Evolutionary conservation across 805 yeast genomes (phyloP).

Genomic region (Starmerella sp.): DNA sequence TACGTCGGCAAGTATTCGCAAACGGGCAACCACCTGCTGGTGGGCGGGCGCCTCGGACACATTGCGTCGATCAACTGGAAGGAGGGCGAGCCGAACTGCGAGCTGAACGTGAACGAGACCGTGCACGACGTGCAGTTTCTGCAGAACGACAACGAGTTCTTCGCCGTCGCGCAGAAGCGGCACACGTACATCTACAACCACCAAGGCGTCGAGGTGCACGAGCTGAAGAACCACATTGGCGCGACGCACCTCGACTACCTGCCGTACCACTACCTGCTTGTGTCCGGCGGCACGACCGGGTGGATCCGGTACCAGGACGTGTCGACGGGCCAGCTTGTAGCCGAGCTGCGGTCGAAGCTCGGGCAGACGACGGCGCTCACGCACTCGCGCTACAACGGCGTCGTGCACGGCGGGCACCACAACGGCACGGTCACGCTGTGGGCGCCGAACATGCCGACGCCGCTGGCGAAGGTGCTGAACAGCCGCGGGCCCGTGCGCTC

Average conservation of each 20-base stretch:
- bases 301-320: constrained; percentile 88
- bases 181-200: constrained; percentile 86
- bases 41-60: constrained; percentile 90
- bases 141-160: constrained; percentile 74
- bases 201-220: constrained; percentile 82
- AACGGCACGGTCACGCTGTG: constrained; percentile 88
- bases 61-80: constrained; percentile 95
- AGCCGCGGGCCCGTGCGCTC: constrained; percentile 82
- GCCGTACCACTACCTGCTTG: constrained; percentile 83
- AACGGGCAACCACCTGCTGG: constrained; percentile 73
- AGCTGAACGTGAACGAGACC: constrained; percentile 76
- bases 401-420: constrained; percentile 83
- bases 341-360: constrained; percentile 72
- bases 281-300: constrained; percentile 83
- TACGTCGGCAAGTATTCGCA: constrained; percentile 67
- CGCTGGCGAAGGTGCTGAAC: constrained; percentile 70
- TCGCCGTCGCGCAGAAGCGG: constrained; percentile 95
- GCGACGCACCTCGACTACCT: constrained; percentile 72
- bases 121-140: constrained; percentile 81
- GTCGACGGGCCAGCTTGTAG: constrained; percentile 76
- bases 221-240: constrained; percentile 82
- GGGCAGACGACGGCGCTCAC: constrained; percentile 86
- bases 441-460: constrained; percentile 82
- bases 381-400: constrained; percentile 93
- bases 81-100: constrained; percentile 69